phyloP scores from a whole-genome alignment of 192 early-diverging fungal genomes.

The Rhizophagus clarus region DNA sequence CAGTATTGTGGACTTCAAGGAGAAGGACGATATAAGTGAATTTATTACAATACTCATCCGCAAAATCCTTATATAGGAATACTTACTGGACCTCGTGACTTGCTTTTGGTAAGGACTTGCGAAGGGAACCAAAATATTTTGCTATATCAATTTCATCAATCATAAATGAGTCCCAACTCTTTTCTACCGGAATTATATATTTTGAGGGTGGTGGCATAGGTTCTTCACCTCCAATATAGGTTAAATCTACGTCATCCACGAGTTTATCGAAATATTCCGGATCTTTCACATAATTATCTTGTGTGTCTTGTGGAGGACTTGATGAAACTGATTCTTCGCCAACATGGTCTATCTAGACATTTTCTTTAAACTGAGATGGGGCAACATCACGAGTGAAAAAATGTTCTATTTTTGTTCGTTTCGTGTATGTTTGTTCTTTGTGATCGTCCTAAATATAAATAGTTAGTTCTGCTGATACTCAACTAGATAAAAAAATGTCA shows the following conservation, averaged over 20 bases:
- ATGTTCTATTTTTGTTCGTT: no score
- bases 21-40: constrained; percentile 14
- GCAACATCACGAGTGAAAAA: no score
- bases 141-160: not conserved
- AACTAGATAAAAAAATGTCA: no score
- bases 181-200: not conserved
- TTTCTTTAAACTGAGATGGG: no score
- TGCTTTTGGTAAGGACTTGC: constrained; percentile 4
- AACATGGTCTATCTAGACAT: not conserved
- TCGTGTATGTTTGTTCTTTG: no score
- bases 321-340: not conserved
- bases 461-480: no score
- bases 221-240: constrained; percentile 9
- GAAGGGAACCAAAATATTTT: constrained; percentile 3
- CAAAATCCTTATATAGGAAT: not conserved
- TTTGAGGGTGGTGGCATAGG: not conserved
- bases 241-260: not conserved
- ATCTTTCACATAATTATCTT: constrained; percentile 9
- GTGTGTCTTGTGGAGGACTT: not conserved
- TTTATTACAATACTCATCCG: not conserved
- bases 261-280: constrained; percentile 17
- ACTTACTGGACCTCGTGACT: constrained; percentile 13
- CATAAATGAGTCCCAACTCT: constrained; percentile 1
- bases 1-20: constrained; percentile 24
- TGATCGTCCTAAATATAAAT: no score